Base-by-base conservation (phyloP, 139 green algal genomes). In the Chlorella sp. region DNA sequence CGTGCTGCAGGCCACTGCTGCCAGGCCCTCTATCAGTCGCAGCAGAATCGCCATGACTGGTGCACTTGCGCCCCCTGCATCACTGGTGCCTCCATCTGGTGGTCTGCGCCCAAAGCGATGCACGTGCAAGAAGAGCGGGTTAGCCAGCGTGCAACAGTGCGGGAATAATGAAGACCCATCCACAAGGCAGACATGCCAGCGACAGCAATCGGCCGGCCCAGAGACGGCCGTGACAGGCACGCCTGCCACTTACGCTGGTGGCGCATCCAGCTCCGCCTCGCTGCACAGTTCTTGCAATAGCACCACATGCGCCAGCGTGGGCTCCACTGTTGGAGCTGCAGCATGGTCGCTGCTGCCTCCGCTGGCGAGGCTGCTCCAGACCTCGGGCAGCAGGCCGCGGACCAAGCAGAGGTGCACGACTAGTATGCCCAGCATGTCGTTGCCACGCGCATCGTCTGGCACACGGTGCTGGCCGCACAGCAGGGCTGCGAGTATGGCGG, bases 341-440 rank as follows among this genome's bases (percentile, higher is more conserved):
- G 15, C 21, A 19, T 36, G 5, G 51, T 14, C 27, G 8, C 68
- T 60, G 40, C 41, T 23, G 35, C 31, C 19, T 41, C 14, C 51
- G 64, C 9, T 14, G 27, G 14, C 25, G 27, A 81, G 45, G 3
- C 50, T 61, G 33, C 21, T 12, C 3, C 60, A 71, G 29, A 74
- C 48, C 8, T 25, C 5, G 1, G 61, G 76, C 45, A 82, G 40
- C 36, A 72, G 46, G 46, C 71, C 67, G 3, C 19, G 60, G 6
- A 31, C 9, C 15, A 82, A 71, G 53, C 40, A 55, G 3, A 82
- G 59, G 69, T 82, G 50, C 5, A 29, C 53, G 8, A 48, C 38
- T 48, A 82, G 69, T n/a, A 82, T 29, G n/a, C 51, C 61, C 60
- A 82, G 61, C 23, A 43, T 74, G 53, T 77, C 60, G 27, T 82